Evolutionary conservation across 2,329 filamentous ascomycete genomes (phyloP), one percentile per base, ranked within the genome.

Genomic region (Penicillium freii): DNA sequence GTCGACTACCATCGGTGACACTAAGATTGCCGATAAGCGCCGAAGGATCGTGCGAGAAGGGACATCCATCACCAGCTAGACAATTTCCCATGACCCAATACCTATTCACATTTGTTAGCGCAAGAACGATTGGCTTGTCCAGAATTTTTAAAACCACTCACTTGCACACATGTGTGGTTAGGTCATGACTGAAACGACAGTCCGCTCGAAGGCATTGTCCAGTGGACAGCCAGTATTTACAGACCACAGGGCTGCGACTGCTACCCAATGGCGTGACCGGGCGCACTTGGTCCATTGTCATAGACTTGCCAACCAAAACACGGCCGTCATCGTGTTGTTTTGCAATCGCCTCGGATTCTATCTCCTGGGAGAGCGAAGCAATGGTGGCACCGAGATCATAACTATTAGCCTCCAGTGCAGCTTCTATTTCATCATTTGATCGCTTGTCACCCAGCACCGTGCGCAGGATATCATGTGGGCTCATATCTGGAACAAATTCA

Each of bases 31-130:
- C 91, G 77, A 96, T 86, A 15, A 97, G 83, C 64, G 91, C 85
- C 1, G 92, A 86, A 2, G 94, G 94, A 67, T 99, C 94, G 75
- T 99, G 94, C 15, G 93, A 97, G 78, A 99, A 99, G 58, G 96
- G 91, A 74, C 94, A 99, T 3, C 91, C 92, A 56, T 92, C 88
- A 36, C 94, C 93, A 21, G 94, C 94, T 34, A 99, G 83, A 72
- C 94, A 99, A 69, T 93, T 97, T 1, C 94, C 94, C 78, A 91
- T 91, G 52, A 99, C 83, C 91, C 92, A 99, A 73, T 97, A 97
- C 73, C 90, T 94, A 68, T 44, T 38, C 11, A 62, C 21, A 57
- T 47, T 51, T 61, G 73, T 61, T 63, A 76, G 70, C 31, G 44
- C 25, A 38, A 38, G 53, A 66, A 59, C 55, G 6, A 15, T 9